Evolutionary conservation across 148 eudicot species (phyloP).

Genomic region (Fallopia convolvulus): DNA sequence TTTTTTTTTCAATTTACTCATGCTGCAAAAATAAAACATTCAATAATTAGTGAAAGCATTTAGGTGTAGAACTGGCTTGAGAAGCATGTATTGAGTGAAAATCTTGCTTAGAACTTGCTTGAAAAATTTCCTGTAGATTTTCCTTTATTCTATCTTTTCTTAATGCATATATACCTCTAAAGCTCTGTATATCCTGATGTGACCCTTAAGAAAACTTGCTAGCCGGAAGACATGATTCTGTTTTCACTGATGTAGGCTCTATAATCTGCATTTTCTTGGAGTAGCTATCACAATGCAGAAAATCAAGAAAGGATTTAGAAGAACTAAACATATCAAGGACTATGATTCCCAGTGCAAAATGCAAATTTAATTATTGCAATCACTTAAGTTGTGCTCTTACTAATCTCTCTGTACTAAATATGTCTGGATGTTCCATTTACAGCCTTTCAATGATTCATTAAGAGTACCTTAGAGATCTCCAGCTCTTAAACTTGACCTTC

Average conservation of each 20-base stretch:
- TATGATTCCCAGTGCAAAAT: neutral
- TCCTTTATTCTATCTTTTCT: neutral
- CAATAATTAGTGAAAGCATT: neutral
- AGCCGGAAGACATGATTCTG: no score
- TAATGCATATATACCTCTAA: neutral
- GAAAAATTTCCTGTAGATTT: neutral
- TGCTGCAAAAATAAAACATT: neutral
- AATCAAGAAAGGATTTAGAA: neutral
- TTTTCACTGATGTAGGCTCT: neutral
- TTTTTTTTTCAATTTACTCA: neutral
- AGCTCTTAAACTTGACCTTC: neutral
- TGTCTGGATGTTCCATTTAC: neutral
- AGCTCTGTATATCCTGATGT: neutral
- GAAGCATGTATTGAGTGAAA: neutral
- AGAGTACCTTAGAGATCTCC: neutral
- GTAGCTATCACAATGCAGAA: neutral
- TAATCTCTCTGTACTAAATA: neutral
- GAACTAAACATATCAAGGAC: neutral
- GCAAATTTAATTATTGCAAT: neutral
- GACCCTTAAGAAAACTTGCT: neutral
- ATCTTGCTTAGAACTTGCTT: neutral
- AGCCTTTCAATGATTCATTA: neutral
- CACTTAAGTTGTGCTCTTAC: neutral
- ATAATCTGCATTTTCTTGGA: neutral
- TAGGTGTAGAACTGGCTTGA: neutral